Percentiles rank a stretch among this genome's conserved stretches.
Conservation (phyloP, 148 eudicot genomes). For the Vaccinium myrtillus region DNA sequence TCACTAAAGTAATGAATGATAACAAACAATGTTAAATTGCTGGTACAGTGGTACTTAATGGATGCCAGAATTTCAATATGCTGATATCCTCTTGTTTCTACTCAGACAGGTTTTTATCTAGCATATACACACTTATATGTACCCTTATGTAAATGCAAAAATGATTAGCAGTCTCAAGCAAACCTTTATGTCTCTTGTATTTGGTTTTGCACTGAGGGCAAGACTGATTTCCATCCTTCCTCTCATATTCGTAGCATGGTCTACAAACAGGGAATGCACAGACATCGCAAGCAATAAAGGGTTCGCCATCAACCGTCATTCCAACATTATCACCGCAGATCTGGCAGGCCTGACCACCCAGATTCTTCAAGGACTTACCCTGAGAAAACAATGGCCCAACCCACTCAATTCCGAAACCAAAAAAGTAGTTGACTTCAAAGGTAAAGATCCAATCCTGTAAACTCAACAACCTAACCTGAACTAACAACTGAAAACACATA, state of each 20-base stretch:
- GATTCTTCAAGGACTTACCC: conserved; percentile 27
- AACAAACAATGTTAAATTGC: background rate
- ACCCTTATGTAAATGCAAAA: background rate
- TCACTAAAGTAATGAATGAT: background rate
- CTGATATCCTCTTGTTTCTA: background rate
- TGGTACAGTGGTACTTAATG: background rate
- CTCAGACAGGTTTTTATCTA: background rate
- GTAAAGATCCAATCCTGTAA: background rate
- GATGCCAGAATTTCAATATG: background rate
- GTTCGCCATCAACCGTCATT: conserved; percentile 19
- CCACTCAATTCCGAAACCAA: conserved; percentile 1
- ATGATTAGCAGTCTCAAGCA: conserved; percentile 5
- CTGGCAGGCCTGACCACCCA: conserved; percentile 31
- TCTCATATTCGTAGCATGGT: conserved; percentile 34
- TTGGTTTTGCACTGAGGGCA: conserved; percentile 64
- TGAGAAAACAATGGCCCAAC: conserved; percentile 11
- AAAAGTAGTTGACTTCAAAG: background rate
- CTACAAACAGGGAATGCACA: conserved; percentile 31
- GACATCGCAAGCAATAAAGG: conserved; percentile 30
- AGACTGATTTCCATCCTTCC: conserved; percentile 41
- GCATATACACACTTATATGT: background rate
- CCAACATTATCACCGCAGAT: conserved; percentile 29
- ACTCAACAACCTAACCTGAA: background rate
- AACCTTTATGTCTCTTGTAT: conserved; percentile 59
- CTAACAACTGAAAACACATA: background rate